Conservation (phyloP, 192 early-diverging fungal species). For the Coemansia furcata region DNA sequence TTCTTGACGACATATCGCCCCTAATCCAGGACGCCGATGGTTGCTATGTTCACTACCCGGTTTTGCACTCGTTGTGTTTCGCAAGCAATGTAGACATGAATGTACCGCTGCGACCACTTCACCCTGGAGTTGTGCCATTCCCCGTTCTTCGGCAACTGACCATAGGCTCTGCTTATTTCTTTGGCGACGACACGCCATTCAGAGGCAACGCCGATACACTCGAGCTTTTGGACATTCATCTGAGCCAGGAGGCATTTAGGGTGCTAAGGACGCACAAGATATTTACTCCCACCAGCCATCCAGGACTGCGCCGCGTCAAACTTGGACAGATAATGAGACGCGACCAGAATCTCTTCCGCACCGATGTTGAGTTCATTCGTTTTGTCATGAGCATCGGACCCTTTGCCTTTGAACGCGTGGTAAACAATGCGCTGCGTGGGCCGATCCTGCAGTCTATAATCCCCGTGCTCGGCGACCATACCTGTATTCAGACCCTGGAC, state of each 20-base stretch:
- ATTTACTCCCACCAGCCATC: not conserved
- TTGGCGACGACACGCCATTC: not conserved
- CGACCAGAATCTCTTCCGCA: not conserved
- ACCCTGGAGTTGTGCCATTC: not conserved
- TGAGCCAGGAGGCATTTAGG: not conserved
- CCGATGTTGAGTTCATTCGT: not conserved
- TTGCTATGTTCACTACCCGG: not conserved
- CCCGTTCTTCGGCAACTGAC: not conserved
- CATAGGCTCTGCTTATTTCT: not conserved
- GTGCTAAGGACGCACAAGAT: not conserved
- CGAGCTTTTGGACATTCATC: not conserved
- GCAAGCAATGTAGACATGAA: not conserved
- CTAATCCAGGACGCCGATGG: not conserved
- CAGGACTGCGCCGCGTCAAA: not conserved
- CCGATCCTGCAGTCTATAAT: not conserved
- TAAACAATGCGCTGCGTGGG: not conserved
- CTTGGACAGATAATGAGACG: not conserved
- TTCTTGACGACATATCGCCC: not conserved
- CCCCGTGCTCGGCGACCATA: not conserved
- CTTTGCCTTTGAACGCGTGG: not conserved
- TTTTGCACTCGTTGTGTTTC: not conserved
- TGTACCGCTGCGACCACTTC: not conserved
- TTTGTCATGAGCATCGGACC: not conserved
- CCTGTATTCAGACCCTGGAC: not conserved
- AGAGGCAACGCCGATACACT: not conserved